Evolutionary conservation across 2,329 filamentous ascomycete species (phyloP).

Genomic region (Epicoccum nigrum): DNA sequence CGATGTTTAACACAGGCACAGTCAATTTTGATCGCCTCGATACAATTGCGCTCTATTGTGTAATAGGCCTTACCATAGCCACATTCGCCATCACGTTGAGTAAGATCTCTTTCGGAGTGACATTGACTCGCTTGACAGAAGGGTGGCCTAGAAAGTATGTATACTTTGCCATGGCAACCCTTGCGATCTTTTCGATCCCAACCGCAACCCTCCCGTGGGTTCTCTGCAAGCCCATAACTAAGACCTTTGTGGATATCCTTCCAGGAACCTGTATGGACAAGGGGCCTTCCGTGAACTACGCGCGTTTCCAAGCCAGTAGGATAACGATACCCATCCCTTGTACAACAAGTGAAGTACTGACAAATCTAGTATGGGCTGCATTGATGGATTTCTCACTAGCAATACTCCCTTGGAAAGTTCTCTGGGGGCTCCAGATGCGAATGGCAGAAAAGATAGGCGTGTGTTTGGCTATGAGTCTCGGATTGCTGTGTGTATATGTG

Average conservation of each 20-base stretch:
- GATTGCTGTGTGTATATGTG: conserved; percentile 8
- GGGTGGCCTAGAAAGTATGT: conserved; percentile 14
- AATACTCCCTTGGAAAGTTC: conserved; percentile 19
- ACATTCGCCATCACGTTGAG: conserved; percentile 20
- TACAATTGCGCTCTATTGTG: conserved; percentile 16
- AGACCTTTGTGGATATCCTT: conserved; percentile 19
- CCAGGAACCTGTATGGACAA: conserved; percentile 19
- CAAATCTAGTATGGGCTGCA: conserved; percentile 17
- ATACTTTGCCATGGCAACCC: conserved; percentile 18
- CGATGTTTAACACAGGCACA: not conserved
- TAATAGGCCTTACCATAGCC: conserved; percentile 16
- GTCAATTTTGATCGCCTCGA: conserved; percentile 11
- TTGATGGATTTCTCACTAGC: conserved; percentile 19
- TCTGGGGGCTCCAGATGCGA: conserved; percentile 19
- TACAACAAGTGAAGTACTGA: not conserved
- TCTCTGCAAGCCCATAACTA: conserved; percentile 17
- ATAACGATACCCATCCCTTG: not conserved
- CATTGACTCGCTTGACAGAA: conserved; percentile 19
- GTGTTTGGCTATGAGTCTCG: conserved; percentile 20
- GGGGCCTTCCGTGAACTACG: conserved; percentile 16
- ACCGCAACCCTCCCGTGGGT: conserved; percentile 15
- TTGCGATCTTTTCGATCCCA: conserved; percentile 17
- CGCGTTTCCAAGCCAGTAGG: conserved; percentile 20
- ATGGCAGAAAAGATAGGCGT: conserved; percentile 19
- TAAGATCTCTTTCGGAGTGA: conserved; percentile 24